Conservation (phyloP, 148 eudicot genomes). For the Chenopodium quinoa region DNA sequence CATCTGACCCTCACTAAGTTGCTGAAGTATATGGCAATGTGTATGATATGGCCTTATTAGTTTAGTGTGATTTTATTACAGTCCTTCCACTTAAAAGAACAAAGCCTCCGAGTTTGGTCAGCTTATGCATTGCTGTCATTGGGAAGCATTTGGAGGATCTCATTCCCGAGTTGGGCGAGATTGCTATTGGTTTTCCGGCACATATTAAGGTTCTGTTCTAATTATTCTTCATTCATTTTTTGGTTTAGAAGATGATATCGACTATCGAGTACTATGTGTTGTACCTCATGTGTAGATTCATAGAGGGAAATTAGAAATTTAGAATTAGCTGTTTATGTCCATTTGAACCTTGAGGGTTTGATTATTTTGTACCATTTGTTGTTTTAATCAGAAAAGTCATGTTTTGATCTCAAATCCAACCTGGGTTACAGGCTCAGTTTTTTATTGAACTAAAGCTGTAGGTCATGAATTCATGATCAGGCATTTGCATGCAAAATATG, state of each 20-base stretch:
- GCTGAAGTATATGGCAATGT: background rate
- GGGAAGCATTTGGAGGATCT: constrained; percentile 87
- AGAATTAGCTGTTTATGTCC: background rate
- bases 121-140: constrained; percentile 66
- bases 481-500: background rate
- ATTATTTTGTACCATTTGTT: background rate
- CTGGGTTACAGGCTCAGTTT: background rate
- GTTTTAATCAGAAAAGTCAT: background rate
- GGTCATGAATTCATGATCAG: background rate
- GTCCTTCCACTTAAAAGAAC: constrained; percentile 35
- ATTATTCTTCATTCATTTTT: background rate
- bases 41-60: constrained; percentile 4
- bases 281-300: background rate
- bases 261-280: background rate
- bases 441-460: background rate
- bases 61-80: constrained; percentile 15
- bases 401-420: background rate
- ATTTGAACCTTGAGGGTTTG: background rate
- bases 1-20: background rate
- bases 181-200: constrained; percentile 56
- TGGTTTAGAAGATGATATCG: background rate
- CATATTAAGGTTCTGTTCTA: constrained; percentile 57
- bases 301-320: background rate
- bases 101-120: constrained; percentile 63
- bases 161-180: constrained; percentile 60